A percentile compares a stretch with the other conserved stretches of the same genome.
These are phyloP conservation scores for Zanthoxylum bungeanum DNA, from an alignment of 345 rosid species.

Conservation along the genomic window DNA sequence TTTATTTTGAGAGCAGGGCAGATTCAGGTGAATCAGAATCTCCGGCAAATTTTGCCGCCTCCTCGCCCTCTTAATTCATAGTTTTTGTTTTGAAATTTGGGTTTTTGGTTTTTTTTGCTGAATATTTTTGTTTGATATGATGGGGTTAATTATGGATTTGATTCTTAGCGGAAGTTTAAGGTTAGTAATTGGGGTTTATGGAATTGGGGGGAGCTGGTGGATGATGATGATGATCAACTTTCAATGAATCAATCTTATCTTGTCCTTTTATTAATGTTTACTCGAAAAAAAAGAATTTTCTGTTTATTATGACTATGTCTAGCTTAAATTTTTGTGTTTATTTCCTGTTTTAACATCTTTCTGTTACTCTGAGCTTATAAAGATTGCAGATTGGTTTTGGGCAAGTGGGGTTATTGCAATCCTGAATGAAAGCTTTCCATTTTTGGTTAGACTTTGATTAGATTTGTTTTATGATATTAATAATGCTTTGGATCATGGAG, in stretches of 20 bases:
- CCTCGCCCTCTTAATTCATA: slow-evolving; percentile 53
- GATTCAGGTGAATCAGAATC: too few species aligned
- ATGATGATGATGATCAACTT: not conserved
- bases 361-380: too few species aligned
- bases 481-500: too few species aligned
- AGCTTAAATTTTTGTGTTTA: not conserved
- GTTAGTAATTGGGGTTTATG: not conserved
- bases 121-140: slow-evolving; percentile 25
- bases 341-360: not conserved
- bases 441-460: slow-evolving; percentile 4
- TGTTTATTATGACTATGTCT: not conserved
- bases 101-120: not conserved
- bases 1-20: slow-evolving; percentile 50
- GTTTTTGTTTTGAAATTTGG: slow-evolving; percentile 11
- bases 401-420: not conserved
- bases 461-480: too few species aligned
- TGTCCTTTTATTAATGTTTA: slow-evolving; percentile 1
- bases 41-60: too few species aligned
- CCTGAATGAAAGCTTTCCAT: not conserved
- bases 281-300: not conserved
- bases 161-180: not conserved
- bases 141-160: slow-evolving; percentile 6
- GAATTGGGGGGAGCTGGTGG: not conserved
- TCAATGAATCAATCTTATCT: slow-evolving; percentile 2
- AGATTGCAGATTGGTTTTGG: not conserved